Evolutionary conservation across 208 protist genomes (phyloP), one percentile per base, ranked within the genome.

Genomic region (Crithidia sp.): DNA sequence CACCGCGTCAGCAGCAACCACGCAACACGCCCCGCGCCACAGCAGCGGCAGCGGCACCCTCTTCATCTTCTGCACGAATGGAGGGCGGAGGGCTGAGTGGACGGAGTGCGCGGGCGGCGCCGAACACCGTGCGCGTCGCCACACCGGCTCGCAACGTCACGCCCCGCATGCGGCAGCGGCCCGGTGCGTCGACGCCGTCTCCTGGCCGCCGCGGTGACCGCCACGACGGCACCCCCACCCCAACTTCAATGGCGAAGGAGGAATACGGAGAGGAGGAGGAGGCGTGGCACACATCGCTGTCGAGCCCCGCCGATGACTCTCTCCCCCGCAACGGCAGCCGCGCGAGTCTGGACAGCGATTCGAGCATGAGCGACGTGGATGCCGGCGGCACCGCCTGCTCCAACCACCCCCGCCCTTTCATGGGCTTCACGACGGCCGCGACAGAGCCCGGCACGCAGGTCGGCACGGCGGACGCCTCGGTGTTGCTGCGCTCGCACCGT

Each of bases 91-190:
- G 43, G 50, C 43, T 39, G 67, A 77, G 66, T 52, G 45, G 28
- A 17, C 72, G 45, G 28, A 67, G 39, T 28, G 60, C n/a, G 47
- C 66, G 8, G 43, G 61, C 17, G 50, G 78, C 56, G 40, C 59
- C 59, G 47, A 66, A 67, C 12, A 60, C 58, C 43, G 73, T 65
- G 12, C 47, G 59, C 16, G 14, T 58, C 2, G 40, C n/a, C 9
- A 67, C 73, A 7, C 73, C 73, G 3, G 66, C 19, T 6, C 64
- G 67, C 61, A 71, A 66, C 81, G 72, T 19, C 36, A 54, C 40
- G 19, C 58, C 59, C 65, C 68, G 52, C 13, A 50, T 55, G 50
- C 58, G 41, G 37, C n/a, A 44, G 19, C 8, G 19, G 19, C 8
- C 19, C 47, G 49, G 19, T 28, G 39, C 63, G 60, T 7, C 63